These are phyloP conservation scores for Xylaria sp. DNA, from an alignment of 2,329 filamentous ascomycete species.

Conservation along the genomic window DNA sequence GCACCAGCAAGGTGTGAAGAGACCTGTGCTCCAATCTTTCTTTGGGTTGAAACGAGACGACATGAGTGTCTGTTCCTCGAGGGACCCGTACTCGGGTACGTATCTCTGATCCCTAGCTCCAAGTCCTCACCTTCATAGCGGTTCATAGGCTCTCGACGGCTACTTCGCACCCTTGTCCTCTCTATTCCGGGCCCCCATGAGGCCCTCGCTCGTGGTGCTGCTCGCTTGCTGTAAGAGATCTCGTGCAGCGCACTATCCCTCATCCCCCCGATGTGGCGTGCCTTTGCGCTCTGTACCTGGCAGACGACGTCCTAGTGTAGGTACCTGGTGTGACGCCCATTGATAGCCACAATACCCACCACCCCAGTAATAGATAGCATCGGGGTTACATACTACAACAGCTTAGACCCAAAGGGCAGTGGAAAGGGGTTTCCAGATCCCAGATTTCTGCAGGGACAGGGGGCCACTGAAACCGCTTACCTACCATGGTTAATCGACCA, in stretches of 20 bases:
- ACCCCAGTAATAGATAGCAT: conserved; percentile 37
- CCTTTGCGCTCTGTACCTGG: conserved; percentile 1
- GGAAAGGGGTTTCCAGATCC: conserved; percentile 40
- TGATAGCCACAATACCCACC: conserved; percentile 35
- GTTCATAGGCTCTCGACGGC: not conserved
- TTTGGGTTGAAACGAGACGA: conserved; percentile 35
- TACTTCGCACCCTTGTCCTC: conserved; percentile 25
- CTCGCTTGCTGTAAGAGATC: conserved; percentile 30
- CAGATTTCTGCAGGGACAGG: conserved; percentile 50
- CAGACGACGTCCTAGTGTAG: conserved; percentile 7
- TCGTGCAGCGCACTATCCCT: conserved; percentile 24
- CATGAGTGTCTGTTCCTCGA: conserved; percentile 20
- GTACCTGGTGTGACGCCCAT: conserved; percentile 16
- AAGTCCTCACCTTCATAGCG: not conserved
- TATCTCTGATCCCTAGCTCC: conserved; percentile 6
- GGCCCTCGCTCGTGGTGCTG: conserved; percentile 15
- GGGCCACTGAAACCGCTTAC: conserved; percentile 50
- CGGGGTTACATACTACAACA: conserved; percentile 44
- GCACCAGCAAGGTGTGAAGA: conserved; percentile 31
- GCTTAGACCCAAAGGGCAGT: conserved; percentile 42
- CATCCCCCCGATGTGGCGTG: conserved; percentile 19
- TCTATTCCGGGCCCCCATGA: conserved; percentile 29
- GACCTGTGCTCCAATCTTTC: conserved; percentile 25
- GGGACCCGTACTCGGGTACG: conserved; percentile 18
- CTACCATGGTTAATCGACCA: conserved; percentile 42